Conservation (phyloP, 75 land plant genomes). For the Sequoia sempervirens region DNA sequence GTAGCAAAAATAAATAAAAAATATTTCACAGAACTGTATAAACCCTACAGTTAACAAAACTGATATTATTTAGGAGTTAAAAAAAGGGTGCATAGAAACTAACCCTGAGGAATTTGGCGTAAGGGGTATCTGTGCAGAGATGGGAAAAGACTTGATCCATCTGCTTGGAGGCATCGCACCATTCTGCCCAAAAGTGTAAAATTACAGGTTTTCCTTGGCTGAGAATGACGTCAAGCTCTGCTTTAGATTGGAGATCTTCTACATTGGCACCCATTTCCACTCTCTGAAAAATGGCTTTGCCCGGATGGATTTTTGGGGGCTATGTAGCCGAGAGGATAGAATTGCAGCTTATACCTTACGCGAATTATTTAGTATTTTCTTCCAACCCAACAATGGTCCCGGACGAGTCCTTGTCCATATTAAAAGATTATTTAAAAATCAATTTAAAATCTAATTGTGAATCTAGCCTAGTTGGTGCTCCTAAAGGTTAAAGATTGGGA, state of each 20-base stretch:
- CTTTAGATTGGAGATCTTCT: constrained; percentile 56
- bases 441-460: too few relatives aligned
- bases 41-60: background rate
- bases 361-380: background rate
- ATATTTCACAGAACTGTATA: background rate
- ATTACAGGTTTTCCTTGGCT: constrained; percentile 40
- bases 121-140: constrained; percentile 77
- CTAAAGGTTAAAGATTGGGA: too few relatives aligned
- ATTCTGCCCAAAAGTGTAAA: constrained; percentile 89
- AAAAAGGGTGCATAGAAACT: constrained; percentile 1
- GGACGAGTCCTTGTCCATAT: too few relatives aligned
- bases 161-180: constrained; percentile 91
- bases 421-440: too few relatives aligned
- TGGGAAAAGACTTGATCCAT: constrained; percentile 90
- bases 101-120: constrained; percentile 69
- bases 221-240: constrained; percentile 47
- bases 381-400: too few relatives aligned
- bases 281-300: background rate
- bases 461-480: too few relatives aligned
- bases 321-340: background rate
- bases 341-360: background rate
- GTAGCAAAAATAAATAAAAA: background rate
- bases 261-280: constrained; percentile 29
- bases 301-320: background rate
- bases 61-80: background rate